phyloP scores from a whole-genome alignment of 2,329 filamentous ascomycete species.

The Cercospora nicotianae region DNA sequence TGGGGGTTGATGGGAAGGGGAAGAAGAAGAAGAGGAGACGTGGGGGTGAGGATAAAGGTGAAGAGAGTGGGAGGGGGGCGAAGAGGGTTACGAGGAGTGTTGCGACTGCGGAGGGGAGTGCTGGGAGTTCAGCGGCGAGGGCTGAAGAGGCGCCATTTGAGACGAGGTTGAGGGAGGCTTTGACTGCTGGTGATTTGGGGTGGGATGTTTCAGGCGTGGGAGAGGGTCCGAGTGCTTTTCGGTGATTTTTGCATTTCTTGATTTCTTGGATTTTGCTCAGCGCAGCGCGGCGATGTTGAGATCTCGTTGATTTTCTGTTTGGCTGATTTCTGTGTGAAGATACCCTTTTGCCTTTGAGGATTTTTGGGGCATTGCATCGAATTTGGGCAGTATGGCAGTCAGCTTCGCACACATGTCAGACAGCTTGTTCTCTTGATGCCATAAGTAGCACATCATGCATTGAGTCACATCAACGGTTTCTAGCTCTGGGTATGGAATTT shows the following conservation, averaged over 20 bases:
- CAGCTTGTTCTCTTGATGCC: neutral
- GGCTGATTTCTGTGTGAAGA: neutral
- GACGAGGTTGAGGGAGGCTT: conserved; percentile 1
- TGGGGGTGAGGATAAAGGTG: neutral
- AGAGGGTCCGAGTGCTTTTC: neutral
- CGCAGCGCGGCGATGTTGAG: neutral
- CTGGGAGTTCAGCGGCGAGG: neutral
- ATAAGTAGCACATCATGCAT: neutral
- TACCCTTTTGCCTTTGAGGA: neutral
- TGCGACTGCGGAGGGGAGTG: neutral
- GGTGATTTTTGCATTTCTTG: neutral
- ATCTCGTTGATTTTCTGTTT: neutral
- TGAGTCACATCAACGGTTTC: neutral
- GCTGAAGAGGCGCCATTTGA: neutral
- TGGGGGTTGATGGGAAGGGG: conserved; percentile 6
- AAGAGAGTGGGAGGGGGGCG: neutral
- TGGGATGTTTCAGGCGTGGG: neutral
- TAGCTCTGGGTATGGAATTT: neutral
- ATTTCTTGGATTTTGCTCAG: neutral
- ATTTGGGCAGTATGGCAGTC: neutral
- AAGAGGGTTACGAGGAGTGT: neutral
- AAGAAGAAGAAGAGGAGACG: conserved; percentile 5
- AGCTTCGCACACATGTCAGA: neutral
- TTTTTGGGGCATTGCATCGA: neutral
- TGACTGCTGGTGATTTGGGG: neutral